Conservation (phyloP, 2,329 filamentous ascomycete species). For the Macrophomina pseudophaseolina region DNA sequence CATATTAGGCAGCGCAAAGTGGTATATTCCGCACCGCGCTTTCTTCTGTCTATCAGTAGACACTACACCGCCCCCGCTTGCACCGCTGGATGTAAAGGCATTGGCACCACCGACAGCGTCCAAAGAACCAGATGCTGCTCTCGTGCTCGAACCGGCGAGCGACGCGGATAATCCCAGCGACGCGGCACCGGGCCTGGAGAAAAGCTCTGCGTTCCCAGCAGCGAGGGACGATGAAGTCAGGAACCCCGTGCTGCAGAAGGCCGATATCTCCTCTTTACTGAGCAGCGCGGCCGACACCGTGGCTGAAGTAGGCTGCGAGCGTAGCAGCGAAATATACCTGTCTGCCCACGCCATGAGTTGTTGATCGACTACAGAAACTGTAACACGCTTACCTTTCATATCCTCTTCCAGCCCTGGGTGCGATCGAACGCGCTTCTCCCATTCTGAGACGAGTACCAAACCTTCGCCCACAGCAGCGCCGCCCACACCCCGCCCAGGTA, state of each 20-base stretch:
- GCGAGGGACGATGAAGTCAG: slow-evolving; percentile 58
- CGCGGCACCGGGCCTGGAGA: slow-evolving; percentile 48
- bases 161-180: slow-evolving; percentile 60
- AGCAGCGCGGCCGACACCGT: slow-evolving; percentile 51
- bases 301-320: slow-evolving; percentile 55
- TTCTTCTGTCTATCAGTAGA: slow-evolving; percentile 14
- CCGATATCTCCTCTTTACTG: slow-evolving; percentile 55
- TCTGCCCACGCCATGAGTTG: slow-evolving; percentile 32
- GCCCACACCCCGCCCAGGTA: slow-evolving; percentile 65
- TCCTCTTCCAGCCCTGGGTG: slow-evolving; percentile 44
- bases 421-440: slow-evolving; percentile 50
- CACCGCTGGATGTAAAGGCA: slow-evolving; percentile 67
- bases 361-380: background rate
- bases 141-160: slow-evolving; percentile 65
- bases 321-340: slow-evolving; percentile 60
- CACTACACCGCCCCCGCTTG: slow-evolving; percentile 38
- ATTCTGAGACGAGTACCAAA: slow-evolving; percentile 63
- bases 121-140: slow-evolving; percentile 70
- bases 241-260: slow-evolving; percentile 70
- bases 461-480: slow-evolving; percentile 67
- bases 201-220: slow-evolving; percentile 46
- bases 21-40: slow-evolving; percentile 30
- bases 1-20: slow-evolving; percentile 68
- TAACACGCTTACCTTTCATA: slow-evolving; percentile 43
- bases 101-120: slow-evolving; percentile 72